Evolutionary conservation across 1,284 basidiomycete species (phyloP).

Genomic region (Rhizoctonia solani): DNA sequence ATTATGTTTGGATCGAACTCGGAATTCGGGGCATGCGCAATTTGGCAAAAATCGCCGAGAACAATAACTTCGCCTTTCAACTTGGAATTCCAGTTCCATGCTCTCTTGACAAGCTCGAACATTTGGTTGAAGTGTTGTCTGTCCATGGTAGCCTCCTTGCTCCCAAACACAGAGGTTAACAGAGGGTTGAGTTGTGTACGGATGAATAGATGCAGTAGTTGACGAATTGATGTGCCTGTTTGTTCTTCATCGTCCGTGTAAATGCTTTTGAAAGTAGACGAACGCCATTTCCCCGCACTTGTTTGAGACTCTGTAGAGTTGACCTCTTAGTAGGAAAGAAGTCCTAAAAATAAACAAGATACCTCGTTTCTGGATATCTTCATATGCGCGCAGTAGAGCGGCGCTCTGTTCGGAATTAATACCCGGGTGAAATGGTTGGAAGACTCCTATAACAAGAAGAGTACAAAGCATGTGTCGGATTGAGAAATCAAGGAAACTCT

Average conservation of each 20-base stretch:
- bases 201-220: background rate
- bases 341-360: too few relatives aligned
- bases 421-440: conserved; percentile 25
- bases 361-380: too few relatives aligned
- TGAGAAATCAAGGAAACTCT: conserved; percentile 28
- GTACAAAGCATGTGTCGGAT: conserved; percentile 7
- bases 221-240: background rate
- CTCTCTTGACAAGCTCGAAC: background rate
- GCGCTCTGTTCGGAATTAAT: background rate
- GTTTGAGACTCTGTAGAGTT: conserved; percentile 6
- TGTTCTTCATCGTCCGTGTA: background rate
- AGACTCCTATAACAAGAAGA: background rate
- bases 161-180: background rate
- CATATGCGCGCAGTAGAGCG: too few relatives aligned
- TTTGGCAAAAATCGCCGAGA: conserved; percentile 1
- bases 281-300: conserved; percentile 9
- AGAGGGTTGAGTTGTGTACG: background rate
- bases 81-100: conserved; percentile 24
- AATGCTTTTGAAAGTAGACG: conserved; percentile 15
- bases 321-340: background rate
- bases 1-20: background rate
- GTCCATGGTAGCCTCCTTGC: background rate
- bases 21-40: background rate
- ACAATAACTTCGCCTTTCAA: conserved; percentile 16
- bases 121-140: background rate